Evolutionary conservation across 2,329 filamentous ascomycete species (phyloP).

Genomic region (Dichotomopilus funicola): DNA sequence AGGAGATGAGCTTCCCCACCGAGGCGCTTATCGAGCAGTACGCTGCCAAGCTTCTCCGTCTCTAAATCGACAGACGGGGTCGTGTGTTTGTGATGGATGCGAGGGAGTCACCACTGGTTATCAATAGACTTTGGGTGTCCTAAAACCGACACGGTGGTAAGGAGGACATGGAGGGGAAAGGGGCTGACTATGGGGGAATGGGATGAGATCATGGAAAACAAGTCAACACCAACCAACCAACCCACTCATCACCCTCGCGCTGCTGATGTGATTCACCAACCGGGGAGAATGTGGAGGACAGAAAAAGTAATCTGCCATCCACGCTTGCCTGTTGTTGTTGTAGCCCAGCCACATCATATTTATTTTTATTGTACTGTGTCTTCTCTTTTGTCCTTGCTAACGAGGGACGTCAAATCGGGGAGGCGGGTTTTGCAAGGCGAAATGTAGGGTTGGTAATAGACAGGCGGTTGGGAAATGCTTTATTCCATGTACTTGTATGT

Average conservation of each 20-base stretch:
- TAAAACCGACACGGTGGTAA: no score
- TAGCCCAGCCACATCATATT: slow-evolving; percentile 2
- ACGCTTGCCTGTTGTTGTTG: not conserved
- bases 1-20: slow-evolving; percentile 92
- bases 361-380: not conserved
- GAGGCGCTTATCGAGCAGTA: slow-evolving; percentile 83
- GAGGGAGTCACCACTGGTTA: not conserved
- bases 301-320: no score
- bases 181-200: not conserved
- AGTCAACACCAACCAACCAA: no score
- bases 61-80: slow-evolving; percentile 32
- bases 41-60: slow-evolving; percentile 78
- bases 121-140: no score
- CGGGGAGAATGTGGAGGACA: no score
- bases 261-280: no score
- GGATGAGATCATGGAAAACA: no score
- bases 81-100: not conserved
- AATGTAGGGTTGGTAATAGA: slow-evolving; percentile 23
- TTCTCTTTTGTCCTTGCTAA: slow-evolving; percentile 10
- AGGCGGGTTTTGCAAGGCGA: slow-evolving; percentile 15
- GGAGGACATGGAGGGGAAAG: no score
- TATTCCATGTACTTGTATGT: slow-evolving; percentile 21
- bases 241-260: no score
- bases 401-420: not conserved
- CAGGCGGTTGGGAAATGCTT: slow-evolving; percentile 13